Evolutionary conservation across 345 rosid species (phyloP).

Genomic region (Streptanthus diversifolius): DNA sequence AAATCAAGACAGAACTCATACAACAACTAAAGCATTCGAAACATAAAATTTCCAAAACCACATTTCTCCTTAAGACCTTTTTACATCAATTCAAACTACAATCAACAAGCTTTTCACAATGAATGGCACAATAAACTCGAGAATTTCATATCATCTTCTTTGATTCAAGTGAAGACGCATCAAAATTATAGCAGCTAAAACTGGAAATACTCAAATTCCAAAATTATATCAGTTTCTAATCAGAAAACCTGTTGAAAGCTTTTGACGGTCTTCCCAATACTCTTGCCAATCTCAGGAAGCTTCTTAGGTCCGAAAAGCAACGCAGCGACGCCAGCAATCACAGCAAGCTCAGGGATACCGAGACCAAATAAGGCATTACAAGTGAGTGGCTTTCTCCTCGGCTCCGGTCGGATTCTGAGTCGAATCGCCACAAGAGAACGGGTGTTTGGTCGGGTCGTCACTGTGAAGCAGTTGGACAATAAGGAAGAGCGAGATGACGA

Average conservation of each 20-base stretch:
- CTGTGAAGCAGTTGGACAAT: conserved; percentile 24
- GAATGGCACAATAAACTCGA: background rate
- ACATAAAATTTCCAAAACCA: background rate
- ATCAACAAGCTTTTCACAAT: conserved; percentile 12
- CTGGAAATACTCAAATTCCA: background rate
- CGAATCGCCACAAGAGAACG: conserved; percentile 40
- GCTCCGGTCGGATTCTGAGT: conserved; percentile 36
- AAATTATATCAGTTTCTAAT: background rate
- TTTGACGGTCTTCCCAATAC: conserved; percentile 90
- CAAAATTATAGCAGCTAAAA: background rate
- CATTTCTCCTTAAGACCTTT: background rate
- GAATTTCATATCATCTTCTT: background rate
- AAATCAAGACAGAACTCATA: background rate
- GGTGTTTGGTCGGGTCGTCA: conserved; percentile 10
- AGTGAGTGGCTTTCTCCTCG: conserved; percentile 46
- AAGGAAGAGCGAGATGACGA: conserved; percentile 60
- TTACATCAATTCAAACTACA: background rate
- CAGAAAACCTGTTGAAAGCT: conserved; percentile 85
- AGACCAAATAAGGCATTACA: conserved; percentile 89
- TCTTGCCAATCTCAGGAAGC: conserved; percentile 90
- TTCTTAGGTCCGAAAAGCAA: conserved; percentile 92
- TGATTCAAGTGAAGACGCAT: background rate
- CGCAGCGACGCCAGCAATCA: conserved; percentile 92
- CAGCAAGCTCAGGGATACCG: conserved; percentile 92
- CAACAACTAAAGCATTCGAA: background rate